Base-by-base conservation (phyloP, 805 yeast genomes). In the Cyberlindnera samutprakarnensis region DNA sequence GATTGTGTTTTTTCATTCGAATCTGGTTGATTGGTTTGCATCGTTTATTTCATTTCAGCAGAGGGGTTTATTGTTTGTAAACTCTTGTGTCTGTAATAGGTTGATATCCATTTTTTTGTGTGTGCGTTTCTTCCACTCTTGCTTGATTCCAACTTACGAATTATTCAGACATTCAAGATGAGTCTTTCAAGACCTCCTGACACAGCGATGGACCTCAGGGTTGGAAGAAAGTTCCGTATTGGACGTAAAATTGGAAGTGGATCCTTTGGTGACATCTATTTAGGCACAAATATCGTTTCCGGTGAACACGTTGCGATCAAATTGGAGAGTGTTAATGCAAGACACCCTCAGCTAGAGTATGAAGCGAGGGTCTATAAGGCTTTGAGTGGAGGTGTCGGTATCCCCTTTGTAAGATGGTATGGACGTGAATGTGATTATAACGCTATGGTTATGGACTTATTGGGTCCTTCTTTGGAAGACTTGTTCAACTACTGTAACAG, bases 231-330 rank as follows among this genome's bases (percentile, higher is more conserved):
- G 62, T 88, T 78, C 62, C 75, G 95, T 35, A 80, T 88, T 51
- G 95, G 96, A 24, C 79, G 96, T 39, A 88, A 88, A 61, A 90
- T 90, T 50, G 98, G 98, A 14, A 78, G 92, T 25, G 98, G 98
- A 14, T 88, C 96, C 9, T 90, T 90, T 58, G 98, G 98, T 38
- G 98, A 92, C 56, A 92, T 90, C 47, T 92, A 92, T 59, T 70
- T 87, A 43, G 82, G 95, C 10, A 85, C 95, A 17, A 92, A 90
- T 61, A 76, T 92, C 57, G 85, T 90, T 30, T 82, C 94, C 25
- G 96, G 97, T 25, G 97, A 92, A 59, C 96, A 90, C 58, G 96
- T 92, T 33, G 98, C 97, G 44, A 90, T 90, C 66, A 90, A 90
- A 58, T 68, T 90, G 41, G 98, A 90, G 56, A 79, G 83, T 42